Conservation (phyloP, 352 stramenopile genomes). For the Peronospora destructor region DNA sequence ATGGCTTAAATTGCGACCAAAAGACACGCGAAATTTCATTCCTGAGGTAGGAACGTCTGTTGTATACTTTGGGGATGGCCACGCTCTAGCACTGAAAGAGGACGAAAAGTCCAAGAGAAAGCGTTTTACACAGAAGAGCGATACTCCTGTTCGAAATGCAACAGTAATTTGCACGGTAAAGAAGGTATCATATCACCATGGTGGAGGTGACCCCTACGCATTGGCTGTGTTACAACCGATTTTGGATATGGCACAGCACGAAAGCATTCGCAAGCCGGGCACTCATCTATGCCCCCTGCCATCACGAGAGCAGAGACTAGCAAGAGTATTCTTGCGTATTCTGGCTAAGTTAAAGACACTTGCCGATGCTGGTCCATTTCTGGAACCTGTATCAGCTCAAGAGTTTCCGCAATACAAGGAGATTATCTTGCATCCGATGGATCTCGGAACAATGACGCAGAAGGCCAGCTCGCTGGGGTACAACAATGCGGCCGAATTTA, state of each 20-base stretch:
- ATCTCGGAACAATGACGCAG: constrained; percentile 48
- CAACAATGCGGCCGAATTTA: constrained; percentile 42
- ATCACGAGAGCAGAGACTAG: constrained; percentile 49
- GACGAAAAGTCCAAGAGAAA: constrained; percentile 74
- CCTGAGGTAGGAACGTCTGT: constrained; percentile 56
- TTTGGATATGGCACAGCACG: constrained; percentile 21
- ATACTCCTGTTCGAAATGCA: constrained; percentile 36
- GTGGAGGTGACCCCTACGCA: constrained; percentile 74
- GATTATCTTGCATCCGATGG: constrained; percentile 69
- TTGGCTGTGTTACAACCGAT: constrained; percentile 47
- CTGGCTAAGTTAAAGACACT: constrained; percentile 57
- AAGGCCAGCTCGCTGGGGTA: constrained; percentile 61
- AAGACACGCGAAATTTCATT: constrained; percentile 72
- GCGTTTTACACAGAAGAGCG: constrained; percentile 63
- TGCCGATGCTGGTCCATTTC: constrained; percentile 56
- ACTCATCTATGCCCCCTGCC: constrained; percentile 55
- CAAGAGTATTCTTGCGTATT: constrained; percentile 53
- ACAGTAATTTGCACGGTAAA: constrained; percentile 59
- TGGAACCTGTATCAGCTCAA: constrained; percentile 70
- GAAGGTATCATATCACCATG: constrained; percentile 71
- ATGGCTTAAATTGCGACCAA: constrained; percentile 68
- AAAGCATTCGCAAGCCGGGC: constrained; percentile 29
- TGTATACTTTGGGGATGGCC: constrained; percentile 77
- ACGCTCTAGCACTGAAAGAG: constrained; percentile 70
- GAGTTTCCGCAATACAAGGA: constrained; percentile 84